Evolutionary conservation across 345 rosid species (phyloP).

Genomic region (Eucalyptus cladocalyx): DNA sequence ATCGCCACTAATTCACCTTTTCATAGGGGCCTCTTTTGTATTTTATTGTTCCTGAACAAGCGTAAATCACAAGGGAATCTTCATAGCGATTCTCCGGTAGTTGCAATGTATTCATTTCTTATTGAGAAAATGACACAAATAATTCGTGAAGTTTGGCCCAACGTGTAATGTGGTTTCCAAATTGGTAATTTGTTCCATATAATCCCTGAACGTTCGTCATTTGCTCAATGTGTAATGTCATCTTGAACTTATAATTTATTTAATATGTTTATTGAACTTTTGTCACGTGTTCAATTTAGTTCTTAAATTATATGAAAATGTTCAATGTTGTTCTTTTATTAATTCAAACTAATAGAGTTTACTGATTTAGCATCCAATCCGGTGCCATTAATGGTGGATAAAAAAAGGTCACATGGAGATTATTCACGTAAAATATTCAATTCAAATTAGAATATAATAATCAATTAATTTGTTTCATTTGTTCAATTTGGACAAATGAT

Average conservation of each 20-base stretch:
- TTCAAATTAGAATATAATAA: not conserved
- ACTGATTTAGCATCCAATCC: not conserved
- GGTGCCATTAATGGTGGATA: not conserved
- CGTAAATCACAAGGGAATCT: not conserved
- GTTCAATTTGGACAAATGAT: not conserved
- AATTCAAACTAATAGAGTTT: not conserved
- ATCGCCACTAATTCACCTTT: not conserved
- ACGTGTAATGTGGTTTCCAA: rapidly evolving
- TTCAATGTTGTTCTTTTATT: not conserved
- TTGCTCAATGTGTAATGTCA: not conserved
- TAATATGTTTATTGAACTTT: not conserved
- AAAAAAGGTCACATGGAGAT: not conserved
- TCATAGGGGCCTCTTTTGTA: not conserved
- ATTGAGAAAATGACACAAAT: not conserved
- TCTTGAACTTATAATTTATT: not conserved
- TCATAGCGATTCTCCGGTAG: not conserved
- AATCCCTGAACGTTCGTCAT: rapidly evolving
- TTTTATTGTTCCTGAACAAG: not conserved
- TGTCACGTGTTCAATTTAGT: not conserved
- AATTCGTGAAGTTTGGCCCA: not conserved
- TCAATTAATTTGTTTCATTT: not conserved
- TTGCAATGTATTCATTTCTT: not conserved
- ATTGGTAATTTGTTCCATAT: not conserved
- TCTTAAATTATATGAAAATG: not conserved
- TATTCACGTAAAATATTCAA: not conserved